Percentiles rank a stretch among this genome's conserved stretches.
phyloP scores from a whole-genome alignment of 495 filamentous ascomycete species.

The Aspergillus cristatus region DNA sequence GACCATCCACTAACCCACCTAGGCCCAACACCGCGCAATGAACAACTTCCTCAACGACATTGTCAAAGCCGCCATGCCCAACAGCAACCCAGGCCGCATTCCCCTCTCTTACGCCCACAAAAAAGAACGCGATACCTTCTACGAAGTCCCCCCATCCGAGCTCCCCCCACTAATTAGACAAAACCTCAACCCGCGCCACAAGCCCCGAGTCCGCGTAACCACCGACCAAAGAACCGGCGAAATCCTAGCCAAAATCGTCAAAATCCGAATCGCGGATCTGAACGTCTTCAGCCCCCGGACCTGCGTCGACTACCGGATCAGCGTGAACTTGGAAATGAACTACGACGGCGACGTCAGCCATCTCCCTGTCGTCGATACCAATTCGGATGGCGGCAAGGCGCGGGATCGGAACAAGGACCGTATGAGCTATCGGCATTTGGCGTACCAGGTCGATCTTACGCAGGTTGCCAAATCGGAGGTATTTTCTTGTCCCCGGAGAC shows the following conservation, averaged over 20 bases:
- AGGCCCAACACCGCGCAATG: constrained; percentile 68
- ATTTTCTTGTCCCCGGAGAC: constrained; percentile 18
- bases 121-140: constrained; percentile 71
- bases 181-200: constrained; percentile 46
- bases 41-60: constrained; percentile 73
- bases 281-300: constrained; percentile 65
- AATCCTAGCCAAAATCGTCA: constrained; percentile 76
- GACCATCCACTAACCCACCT: no score
- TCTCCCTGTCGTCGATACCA: constrained; percentile 30
- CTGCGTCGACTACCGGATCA: constrained; percentile 77
- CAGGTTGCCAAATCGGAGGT: constrained; percentile 65
- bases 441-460: constrained; percentile 82
- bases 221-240: constrained; percentile 63
- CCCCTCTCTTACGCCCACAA: constrained; percentile 73
- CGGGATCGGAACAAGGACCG: constrained; percentile 76
- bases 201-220: constrained; percentile 66
- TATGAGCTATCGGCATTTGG: constrained; percentile 75
- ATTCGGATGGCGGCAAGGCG: constrained; percentile 26
- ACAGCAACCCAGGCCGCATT: constrained; percentile 43
- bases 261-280: constrained; percentile 74
- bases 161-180: constrained; percentile 49
- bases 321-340: constrained; percentile 82
- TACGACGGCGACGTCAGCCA: constrained; percentile 60
- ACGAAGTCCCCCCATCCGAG: constrained; percentile 54
- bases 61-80: constrained; percentile 39